Evolutionary conservation across 31 red algal genomes (phyloP).

Genomic region (Asparagopsis taxiformis): DNA sequence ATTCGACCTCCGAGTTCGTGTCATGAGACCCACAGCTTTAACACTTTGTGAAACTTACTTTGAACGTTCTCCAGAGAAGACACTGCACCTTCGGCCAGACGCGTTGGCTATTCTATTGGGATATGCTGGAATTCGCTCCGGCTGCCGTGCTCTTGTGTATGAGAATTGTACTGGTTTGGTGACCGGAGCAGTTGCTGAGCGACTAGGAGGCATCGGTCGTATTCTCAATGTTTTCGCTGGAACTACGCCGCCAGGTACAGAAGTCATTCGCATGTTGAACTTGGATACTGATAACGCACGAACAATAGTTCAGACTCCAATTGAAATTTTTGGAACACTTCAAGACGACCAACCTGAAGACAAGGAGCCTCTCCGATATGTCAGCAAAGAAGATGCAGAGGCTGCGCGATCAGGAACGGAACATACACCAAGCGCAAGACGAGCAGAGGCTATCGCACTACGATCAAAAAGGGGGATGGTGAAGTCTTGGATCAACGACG

Average conservation of each 20-base stretch:
- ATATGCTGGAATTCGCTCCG: constrained; percentile 46
- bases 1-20: constrained; percentile 41
- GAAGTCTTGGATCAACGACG: constrained; percentile 30
- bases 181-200: constrained; percentile 43
- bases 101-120: constrained; percentile 50
- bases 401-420: background rate
- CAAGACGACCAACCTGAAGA: constrained; percentile 24
- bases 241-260: constrained; percentile 40
- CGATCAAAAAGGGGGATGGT: constrained; percentile 46
- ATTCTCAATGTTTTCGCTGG: constrained; percentile 48
- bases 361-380: constrained; percentile 35
- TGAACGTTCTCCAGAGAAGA: constrained; percentile 52
- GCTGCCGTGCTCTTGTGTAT: constrained; percentile 45
- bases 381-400: constrained; percentile 8
- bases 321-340: constrained; percentile 31
- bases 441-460: constrained; percentile 42
- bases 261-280: constrained; percentile 60
- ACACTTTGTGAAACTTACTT: constrained; percentile 68
- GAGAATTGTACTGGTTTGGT: constrained; percentile 63
- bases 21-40: constrained; percentile 45
- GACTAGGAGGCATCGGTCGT: constrained; percentile 25
- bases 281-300: constrained; percentile 3
- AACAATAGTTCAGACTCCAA: constrained; percentile 45
- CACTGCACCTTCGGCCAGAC: constrained; percentile 45
- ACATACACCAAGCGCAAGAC: constrained; percentile 37